Percentiles rank a stretch among this genome's conserved stretches.
These are phyloP conservation scores for Fusarium goolgardi DNA, from an alignment of 2,329 filamentous ascomycete species.

Conservation along the genomic window DNA sequence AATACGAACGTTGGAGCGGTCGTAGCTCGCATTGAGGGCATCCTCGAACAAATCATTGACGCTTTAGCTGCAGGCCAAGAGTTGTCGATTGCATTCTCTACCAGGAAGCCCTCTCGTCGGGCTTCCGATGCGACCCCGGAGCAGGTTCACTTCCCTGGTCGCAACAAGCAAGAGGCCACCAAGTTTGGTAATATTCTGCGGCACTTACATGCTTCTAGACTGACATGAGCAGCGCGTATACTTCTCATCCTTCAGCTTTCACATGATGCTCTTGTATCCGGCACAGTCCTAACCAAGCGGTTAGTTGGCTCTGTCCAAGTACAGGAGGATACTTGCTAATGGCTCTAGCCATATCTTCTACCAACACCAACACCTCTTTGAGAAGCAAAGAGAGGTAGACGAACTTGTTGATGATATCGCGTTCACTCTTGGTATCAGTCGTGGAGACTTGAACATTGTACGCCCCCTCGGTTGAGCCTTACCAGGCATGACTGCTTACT, in stretches of 20 bases:
- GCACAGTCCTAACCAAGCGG: conserved; percentile 71
- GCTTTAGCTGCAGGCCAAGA: conserved; percentile 44
- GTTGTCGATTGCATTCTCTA: conserved; percentile 46
- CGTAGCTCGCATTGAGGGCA: conserved; percentile 53
- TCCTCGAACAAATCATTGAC: conserved; percentile 50
- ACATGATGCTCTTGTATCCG: conserved; percentile 68
- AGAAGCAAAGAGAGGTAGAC: conserved; percentile 75
- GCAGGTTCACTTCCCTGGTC: conserved; percentile 60
- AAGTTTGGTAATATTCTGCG: conserved; percentile 60
- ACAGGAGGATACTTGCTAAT: neutral
- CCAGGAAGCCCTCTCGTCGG: conserved; percentile 34
- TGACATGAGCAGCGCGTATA: conserved; percentile 60
- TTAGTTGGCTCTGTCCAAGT: conserved; percentile 47
- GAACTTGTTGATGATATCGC: conserved; percentile 79
- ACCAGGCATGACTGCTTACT: conserved; percentile 18
- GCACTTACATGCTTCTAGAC: neutral
- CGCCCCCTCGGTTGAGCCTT: conserved; percentile 37
- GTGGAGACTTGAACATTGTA: conserved; percentile 78
- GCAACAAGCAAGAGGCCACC: conserved; percentile 58
- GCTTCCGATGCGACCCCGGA: conserved; percentile 26
- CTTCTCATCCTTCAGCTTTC: conserved; percentile 69
- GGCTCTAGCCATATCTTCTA: conserved; percentile 81
- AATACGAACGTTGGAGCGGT: conserved; percentile 40
- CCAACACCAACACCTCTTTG: conserved; percentile 77
- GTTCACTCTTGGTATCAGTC: conserved; percentile 72